phyloP scores from a whole-genome alignment of 768 basidiomycete species.

The Kwoniella sp. region DNA sequence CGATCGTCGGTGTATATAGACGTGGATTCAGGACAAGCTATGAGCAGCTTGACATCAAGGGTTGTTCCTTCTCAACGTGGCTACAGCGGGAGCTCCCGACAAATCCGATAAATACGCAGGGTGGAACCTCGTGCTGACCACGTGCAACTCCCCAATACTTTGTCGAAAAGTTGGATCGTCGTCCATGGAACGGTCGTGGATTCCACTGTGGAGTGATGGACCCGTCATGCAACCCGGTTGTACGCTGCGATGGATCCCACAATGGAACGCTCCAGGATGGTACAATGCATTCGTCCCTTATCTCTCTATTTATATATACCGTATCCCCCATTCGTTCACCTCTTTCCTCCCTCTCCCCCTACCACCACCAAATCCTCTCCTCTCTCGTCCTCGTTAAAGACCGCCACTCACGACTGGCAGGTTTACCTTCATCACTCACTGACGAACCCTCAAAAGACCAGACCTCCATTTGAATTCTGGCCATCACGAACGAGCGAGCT shows the following conservation, averaged over 20 bases:
- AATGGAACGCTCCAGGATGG: not conserved
- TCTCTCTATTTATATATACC: not conserved
- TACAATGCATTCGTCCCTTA: not conserved
- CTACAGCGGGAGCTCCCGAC: too few species aligned
- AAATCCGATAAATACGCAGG: constrained; percentile 1
- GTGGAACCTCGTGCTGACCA: not conserved
- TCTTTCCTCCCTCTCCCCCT: not conserved
- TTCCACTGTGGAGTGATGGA: not conserved
- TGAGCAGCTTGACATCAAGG: too few species aligned
- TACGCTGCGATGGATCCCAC: not conserved
- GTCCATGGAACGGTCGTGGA: not conserved
- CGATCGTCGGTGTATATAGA: too few species aligned
- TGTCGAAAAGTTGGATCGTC: constrained; percentile 4
- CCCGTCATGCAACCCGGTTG: too few species aligned
- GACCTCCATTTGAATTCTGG: too few species aligned
- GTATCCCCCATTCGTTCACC: constrained; percentile 2
- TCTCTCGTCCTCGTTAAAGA: too few species aligned
- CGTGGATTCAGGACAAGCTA: too few species aligned
- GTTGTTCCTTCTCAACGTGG: too few species aligned
- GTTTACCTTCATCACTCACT: too few species aligned
- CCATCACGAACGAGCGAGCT: too few species aligned
- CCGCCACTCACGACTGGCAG: too few species aligned
- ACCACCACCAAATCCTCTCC: not conserved
- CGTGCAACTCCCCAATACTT: constrained; percentile 13
- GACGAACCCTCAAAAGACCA: too few species aligned